Base-by-base conservation (phyloP, 2,329 filamentous ascomycete species). In the Acarospora socialis region DNA sequence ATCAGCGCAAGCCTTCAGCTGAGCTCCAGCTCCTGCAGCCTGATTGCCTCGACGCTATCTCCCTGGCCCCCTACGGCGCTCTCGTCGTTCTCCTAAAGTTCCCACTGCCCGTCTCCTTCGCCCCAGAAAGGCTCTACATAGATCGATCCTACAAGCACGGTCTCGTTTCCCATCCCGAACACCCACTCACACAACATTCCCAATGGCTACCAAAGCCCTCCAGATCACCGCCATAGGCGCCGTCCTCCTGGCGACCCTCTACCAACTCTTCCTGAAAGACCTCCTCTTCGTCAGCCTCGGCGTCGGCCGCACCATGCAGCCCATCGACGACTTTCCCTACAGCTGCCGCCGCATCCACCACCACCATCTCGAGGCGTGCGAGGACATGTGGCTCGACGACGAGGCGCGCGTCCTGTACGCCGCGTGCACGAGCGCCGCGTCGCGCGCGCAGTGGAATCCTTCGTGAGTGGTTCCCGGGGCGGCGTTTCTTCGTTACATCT, bases 291-390 rank as follows among this genome's bases (percentile, higher is more conserved):
- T 45, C 16, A 40, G 43, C 5, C 14, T 55, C 4, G 52, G 54
- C 14, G 28, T 47, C 34, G 47, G 46, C 3, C 52, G 53, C 7
- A 34, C 38, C 13, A 30, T 56, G 27, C 42, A 45, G 13, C 39
- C 49, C 3, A 43, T 57, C 32, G 44, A 47, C 2, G 42, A 48
- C 4, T 57, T 55, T 35, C 45, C 42, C 28, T 48, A 49, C 40
- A 34, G 20, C 28, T 50, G 46, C 34, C 36, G 32, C 23, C 48
- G 45, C 26, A 35, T 46, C 28, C 34, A 29, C 19, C 47, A 45
- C 34, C 41, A 37, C 36, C 49, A 39, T 28, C 42, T 50, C n/a
- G 44, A 46, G 25, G 46, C 44, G 17, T 51, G 46, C 20, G 49
- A 51, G 26, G 48, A 51, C 17, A 40, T 50, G 28, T 49, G 48